Base-by-base conservation (phyloP, 2,329 filamentous ascomycete species). In the Fusarium sp. region DNA sequence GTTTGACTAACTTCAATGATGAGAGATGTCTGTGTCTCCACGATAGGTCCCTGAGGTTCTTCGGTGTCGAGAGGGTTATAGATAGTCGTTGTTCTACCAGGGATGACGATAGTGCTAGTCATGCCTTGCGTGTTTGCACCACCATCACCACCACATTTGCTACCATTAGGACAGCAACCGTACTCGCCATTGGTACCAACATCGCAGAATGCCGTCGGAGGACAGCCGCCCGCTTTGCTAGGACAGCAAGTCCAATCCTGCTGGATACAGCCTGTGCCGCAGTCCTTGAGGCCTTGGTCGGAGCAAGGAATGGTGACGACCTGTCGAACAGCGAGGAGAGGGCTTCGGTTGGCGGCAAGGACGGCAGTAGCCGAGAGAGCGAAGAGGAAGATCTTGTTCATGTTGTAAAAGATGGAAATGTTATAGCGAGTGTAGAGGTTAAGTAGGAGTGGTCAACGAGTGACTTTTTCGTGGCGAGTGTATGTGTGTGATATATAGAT, bases 181-280 rank as follows among this genome's bases (percentile, higher is more conserved):
- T 75, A 77, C 49, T 73, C 29, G 36, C 65, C 60, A 46, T 77
- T 77, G 40, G 54, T 50, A 13, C 71, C 76, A 3, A 76, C 64
- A 61, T 68, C 57, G 62, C 77, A 79, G 36, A 59, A 69, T 2
- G 66, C 57, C 1, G 54, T 68, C 2, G 68, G 53, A 54, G 74
- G 71, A 25, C 77, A 79, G 1, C 77, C 77, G 8, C 77, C 75
- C 2, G 57, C 38, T 4, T 60, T 16, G 50, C 73, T 72, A 8
- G 77, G 77, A 29, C 77, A 79, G 70, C 77, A 79, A 5, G 72
- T 77, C 67, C 75, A 76, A 4, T 65, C 53, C 2, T 54, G 6
- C 11, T 71, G 65, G 25, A 79, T 76, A 56, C 77, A 79, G 62
- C 67, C 74, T n/a, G 53, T 51, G 27, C 77, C 77, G 55, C 77